phyloP scores from a whole-genome alignment of 768 basidiomycete genomes.

The Termitomyces sp. region DNA sequence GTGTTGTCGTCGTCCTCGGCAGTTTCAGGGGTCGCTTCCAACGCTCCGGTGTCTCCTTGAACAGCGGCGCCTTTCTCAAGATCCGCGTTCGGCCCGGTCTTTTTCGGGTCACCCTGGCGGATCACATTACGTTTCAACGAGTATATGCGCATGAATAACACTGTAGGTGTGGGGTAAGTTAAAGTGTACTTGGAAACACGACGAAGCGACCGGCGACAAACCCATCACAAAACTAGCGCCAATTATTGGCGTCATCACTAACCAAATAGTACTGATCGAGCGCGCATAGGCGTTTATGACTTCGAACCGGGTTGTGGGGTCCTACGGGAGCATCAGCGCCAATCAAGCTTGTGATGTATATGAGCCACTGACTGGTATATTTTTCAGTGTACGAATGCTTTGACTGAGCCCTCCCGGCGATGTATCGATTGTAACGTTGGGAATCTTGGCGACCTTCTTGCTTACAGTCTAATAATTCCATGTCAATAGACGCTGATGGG shows the following conservation, averaged over 20 bases:
- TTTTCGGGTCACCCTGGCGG: slow-evolving; percentile 34
- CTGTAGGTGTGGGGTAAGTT: too few species aligned
- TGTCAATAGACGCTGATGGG: slow-evolving; percentile 7
- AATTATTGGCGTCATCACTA: slow-evolving; percentile 58
- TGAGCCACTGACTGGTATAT: slow-evolving; percentile 38
- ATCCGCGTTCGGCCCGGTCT: slow-evolving; percentile 20
- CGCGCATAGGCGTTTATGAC: slow-evolving; percentile 62
- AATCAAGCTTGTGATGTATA: background rate
- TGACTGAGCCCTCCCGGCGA: slow-evolving; percentile 43
- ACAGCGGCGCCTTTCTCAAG: slow-evolving; percentile 18
- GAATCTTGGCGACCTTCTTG: slow-evolving; percentile 36
- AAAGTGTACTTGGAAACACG: background rate
- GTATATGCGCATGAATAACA: slow-evolving; percentile 59
- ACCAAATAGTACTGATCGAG: slow-evolving; percentile 64
- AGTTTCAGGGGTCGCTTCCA: slow-evolving; percentile 7
- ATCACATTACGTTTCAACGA: slow-evolving; percentile 53
- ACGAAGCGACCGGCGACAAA: slow-evolving; percentile 23
- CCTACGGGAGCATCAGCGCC: slow-evolving; percentile 29
- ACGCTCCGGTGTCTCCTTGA: slow-evolving; percentile 8
- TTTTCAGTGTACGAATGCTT: slow-evolving; percentile 43
- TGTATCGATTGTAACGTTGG: slow-evolving; percentile 37
- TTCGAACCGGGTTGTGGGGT: slow-evolving; percentile 44
- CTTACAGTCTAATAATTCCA: slow-evolving; percentile 29
- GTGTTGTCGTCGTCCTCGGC: slow-evolving; percentile 28
- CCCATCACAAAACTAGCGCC: slow-evolving; percentile 53